Evolutionary conservation across 352 stramenopile species (phyloP).

Genomic region (Pythium phragmitis): DNA sequence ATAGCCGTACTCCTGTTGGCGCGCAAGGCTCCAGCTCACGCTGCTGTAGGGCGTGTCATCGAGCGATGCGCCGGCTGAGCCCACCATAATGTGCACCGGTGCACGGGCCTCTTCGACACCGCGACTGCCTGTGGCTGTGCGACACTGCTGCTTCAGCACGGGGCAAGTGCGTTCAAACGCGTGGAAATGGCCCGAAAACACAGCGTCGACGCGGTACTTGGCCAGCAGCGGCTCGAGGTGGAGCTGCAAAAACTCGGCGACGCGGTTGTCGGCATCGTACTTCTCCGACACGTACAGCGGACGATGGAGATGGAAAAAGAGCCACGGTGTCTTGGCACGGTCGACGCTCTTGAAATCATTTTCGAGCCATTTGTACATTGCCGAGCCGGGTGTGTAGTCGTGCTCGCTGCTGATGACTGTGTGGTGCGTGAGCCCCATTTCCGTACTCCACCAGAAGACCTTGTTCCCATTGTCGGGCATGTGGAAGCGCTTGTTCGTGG

Average conservation of each 20-base stretch:
- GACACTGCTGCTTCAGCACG: conserved; percentile 28
- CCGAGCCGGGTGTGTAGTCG: conserved; percentile 24
- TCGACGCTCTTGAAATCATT: conserved; percentile 27
- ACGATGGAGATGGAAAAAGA: conserved; percentile 34
- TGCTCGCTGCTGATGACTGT: conserved; percentile 33
- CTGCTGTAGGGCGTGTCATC: conserved; percentile 28
- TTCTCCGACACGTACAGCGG: conserved; percentile 33
- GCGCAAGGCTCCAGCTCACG: conserved; percentile 26
- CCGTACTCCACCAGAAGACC: conserved; percentile 37
- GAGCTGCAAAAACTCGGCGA: conserved; percentile 17
- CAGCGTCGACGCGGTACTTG: conserved; percentile 29
- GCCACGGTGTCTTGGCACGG: conserved; percentile 32
- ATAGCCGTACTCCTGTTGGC: conserved; percentile 39
- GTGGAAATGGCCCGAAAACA: conserved; percentile 37
- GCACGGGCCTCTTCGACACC: conserved; percentile 11
- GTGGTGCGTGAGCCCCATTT: conserved; percentile 30
- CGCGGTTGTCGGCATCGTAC: conserved; percentile 17
- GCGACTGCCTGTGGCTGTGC: conserved; percentile 9
- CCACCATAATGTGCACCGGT: conserved; percentile 44
- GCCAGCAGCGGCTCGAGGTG: conserved; percentile 27
- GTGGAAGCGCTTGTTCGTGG: conserved; percentile 51
- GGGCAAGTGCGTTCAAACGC: conserved; percentile 34
- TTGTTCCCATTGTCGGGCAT: conserved; percentile 38
- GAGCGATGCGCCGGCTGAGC: conserved; percentile 39
- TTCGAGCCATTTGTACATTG: conserved; percentile 33